Evolutionary conservation across 371 early-diverging fungal species (phyloP), one percentile per base, ranked within the genome.

Genomic region (Mucor racemosus): DNA sequence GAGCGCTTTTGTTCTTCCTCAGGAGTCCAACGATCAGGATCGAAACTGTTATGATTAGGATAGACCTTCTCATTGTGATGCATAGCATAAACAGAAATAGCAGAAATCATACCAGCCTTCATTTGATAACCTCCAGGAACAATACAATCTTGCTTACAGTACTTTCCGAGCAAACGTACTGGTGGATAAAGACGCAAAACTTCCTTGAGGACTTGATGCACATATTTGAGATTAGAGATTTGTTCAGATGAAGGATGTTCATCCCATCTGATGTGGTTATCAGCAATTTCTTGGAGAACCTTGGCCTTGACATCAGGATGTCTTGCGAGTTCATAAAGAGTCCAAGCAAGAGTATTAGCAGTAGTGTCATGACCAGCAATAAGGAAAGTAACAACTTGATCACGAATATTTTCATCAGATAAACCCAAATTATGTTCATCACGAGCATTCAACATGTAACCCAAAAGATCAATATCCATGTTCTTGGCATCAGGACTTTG

Each of bases 341-440:
- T 62, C 81, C 81, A 87, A 0, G 82, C 78, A 6, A 87, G 65
- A 6, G 85, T 85, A 38, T 74, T 75, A 17, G 78, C 75, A 10
- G 78, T 79, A 4, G 79, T 81, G 39, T 85, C 84, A 56, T 86
- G 84, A 7, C 87, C 87, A 46, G 84, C 85, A 62, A 85, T 81
- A 56, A 83, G 46, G 38, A 84, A 84, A 6, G 86, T 84, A 21
- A 84, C 76, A 11, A 86, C 85, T 67, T 87, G 83, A 63, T 86
- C 84, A 53, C 86, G 79, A 57, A 86, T 86, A 17, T 85, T 72
- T 26, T 76, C 76, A 60, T 87, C 84, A 1, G 76, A 63, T 31
- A 88, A 62, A 48, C 76, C 74, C 35, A 76, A 69, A 13, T 74
- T 63, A 17, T 81, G 72, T 50, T 76, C 76, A 38, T 77, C 84